phyloP scores from a whole-genome alignment of 2,329 filamentous ascomycete genomes.

The Aspergillus hiratsukae region DNA sequence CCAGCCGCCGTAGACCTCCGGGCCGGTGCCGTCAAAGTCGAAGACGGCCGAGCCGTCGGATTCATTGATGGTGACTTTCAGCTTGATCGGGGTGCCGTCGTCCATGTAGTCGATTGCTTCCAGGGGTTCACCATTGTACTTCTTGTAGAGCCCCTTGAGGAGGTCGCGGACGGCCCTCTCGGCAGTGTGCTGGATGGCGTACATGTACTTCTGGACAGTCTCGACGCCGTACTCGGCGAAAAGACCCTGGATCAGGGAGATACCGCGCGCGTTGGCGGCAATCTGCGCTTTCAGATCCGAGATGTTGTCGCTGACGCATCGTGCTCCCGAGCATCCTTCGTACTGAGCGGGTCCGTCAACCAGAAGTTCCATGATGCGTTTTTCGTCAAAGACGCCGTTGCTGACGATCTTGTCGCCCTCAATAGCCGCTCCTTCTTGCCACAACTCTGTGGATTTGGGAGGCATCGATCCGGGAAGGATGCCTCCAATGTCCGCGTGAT shows the following conservation, averaged over 20 bases:
- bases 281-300: slow-evolving; percentile 85
- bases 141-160: slow-evolving; percentile 65
- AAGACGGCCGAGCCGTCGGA: slow-evolving; percentile 72
- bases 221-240: slow-evolving; percentile 74
- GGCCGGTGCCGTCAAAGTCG: slow-evolving; percentile 72
- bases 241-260: slow-evolving; percentile 67
- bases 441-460: slow-evolving; percentile 47
- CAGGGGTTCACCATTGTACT: slow-evolving; percentile 67
- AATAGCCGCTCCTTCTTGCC: slow-evolving; percentile 46
- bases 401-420: slow-evolving; percentile 61
- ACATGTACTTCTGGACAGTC: slow-evolving; percentile 80
- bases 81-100: slow-evolving; percentile 71
- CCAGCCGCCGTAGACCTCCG: slow-evolving; percentile 74
- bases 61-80: slow-evolving; percentile 70
- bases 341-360: slow-evolving; percentile 69
- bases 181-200: slow-evolving; percentile 74
- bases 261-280: slow-evolving; percentile 81
- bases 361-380: slow-evolving; percentile 66
- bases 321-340: slow-evolving; percentile 71
- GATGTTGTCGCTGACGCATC: slow-evolving; percentile 76
- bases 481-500: slow-evolving; percentile 81
- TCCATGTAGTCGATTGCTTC: slow-evolving; percentile 80
- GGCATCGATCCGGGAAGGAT: slow-evolving; percentile 82
- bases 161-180: slow-evolving; percentile 70
- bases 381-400: slow-evolving; percentile 73